Evolutionary conservation across 371 early-diverging fungal genomes (phyloP), one percentile per base, ranked within the genome.

Genomic region (Fennellomyces sp.): DNA sequence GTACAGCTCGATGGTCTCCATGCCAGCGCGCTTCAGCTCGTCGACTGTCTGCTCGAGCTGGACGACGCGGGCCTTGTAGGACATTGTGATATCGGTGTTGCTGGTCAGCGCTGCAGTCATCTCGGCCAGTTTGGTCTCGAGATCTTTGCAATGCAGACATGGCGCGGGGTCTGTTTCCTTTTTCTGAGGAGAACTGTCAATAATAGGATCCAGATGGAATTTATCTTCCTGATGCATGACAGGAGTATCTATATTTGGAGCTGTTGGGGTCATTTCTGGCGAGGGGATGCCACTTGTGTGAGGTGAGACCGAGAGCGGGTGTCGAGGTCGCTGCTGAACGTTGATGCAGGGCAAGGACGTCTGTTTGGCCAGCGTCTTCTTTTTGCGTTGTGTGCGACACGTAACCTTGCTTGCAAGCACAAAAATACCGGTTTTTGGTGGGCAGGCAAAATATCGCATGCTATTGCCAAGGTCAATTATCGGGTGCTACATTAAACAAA

Each of bases 41-140:
- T 69, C 58, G 13, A 67, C 54, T 0, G 67, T 49, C 35, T 61
- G 59, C 51, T 68, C 65, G 13, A 73, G 38, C 4, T 54, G 31
- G 1, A 42, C 26, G 42, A 64, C 55, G 6, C 49, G 39, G 15
- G 47, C 11, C 12, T 56, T 31, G 28, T 50, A 62, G 0, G 93
- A 92, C 56, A 97, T 96, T 60, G 87, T 84, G 72, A 94, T 94
- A 69, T 76, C 72, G 19, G 92, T 84, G 58, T 86, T 82, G 58
- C 69, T 67, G 45, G 66, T 61, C 21, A 66, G 60, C 59, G 69
- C 63, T 52, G 66, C 66, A 52, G 69, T 49, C 23, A 35, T 35
- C 25, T 58, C 45, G 10, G 50, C 30, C 1, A 58, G 48, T 28
- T 54, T 54, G 7, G 39, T 38, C 17, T 33, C 39, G 27, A 39